Percentiles rank a stretch among this genome's conserved stretches.
These are phyloP conservation scores for Sporothrix mexicana DNA, from an alignment of 2,329 filamentous ascomycete genomes.

Conservation along the genomic window DNA sequence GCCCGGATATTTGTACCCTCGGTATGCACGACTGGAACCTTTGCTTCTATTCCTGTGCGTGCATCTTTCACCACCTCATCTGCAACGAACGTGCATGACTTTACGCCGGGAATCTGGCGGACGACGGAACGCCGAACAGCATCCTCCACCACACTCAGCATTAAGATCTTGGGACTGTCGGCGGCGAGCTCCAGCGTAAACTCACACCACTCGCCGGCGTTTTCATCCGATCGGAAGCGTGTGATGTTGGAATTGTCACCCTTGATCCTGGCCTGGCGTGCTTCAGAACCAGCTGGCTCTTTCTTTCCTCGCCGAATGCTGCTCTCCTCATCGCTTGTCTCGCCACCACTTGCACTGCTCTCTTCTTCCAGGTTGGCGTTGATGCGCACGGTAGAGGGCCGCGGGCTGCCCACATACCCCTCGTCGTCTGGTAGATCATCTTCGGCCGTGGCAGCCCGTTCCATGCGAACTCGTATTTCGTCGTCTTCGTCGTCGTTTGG, in stretches of 20 bases:
- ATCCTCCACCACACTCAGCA: slow-evolving; percentile 87
- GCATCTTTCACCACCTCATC: slow-evolving; percentile 60
- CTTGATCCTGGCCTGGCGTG: slow-evolving; percentile 69
- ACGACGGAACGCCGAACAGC: slow-evolving; percentile 80
- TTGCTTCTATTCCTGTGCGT: slow-evolving; percentile 55
- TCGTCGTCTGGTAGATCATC: slow-evolving; percentile 64
- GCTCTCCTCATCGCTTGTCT: slow-evolving; percentile 2
- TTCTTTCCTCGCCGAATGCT: slow-evolving; percentile 41
- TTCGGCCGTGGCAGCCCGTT: slow-evolving; percentile 58
- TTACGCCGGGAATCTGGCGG: slow-evolving; percentile 81
- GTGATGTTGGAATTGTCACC: slow-evolving; percentile 70
- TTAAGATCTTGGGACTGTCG: slow-evolving; percentile 84
- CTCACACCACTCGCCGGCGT: slow-evolving; percentile 73
- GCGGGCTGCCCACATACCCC: slow-evolving; percentile 57
- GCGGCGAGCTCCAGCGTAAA: slow-evolving; percentile 84
- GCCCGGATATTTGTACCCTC: slow-evolving; percentile 86
- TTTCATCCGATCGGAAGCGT: slow-evolving; percentile 79
- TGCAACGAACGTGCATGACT: slow-evolving; percentile 70
- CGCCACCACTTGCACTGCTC: neutral
- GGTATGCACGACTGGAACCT: slow-evolving; percentile 70
- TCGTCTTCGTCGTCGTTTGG: slow-evolving; percentile 92
- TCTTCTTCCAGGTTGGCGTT: neutral
- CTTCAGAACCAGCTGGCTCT: slow-evolving; percentile 45
- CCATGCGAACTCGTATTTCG: slow-evolving; percentile 69
- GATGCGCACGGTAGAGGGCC: slow-evolving; percentile 41